Conservation (phyloP, 805 yeast species). For the Dipodascus albidus region DNA sequence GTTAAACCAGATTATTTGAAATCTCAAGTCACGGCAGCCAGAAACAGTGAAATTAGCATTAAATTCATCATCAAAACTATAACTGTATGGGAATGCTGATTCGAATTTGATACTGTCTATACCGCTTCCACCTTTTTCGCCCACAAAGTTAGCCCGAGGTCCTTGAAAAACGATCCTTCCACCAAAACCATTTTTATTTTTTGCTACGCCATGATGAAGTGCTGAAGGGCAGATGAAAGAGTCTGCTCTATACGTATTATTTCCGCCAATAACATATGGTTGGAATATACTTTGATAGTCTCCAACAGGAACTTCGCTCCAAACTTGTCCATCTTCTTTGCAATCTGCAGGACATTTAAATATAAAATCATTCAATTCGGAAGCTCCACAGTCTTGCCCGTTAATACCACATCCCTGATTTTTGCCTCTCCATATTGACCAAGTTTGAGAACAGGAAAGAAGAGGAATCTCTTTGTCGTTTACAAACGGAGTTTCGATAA, state of each 20-base stretch:
- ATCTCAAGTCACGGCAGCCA: constrained; percentile 64
- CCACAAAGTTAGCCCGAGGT: constrained; percentile 35
- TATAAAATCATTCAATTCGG: constrained; percentile 33
- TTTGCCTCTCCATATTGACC: constrained; percentile 57
- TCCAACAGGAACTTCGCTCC: constrained; percentile 67
- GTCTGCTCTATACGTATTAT: constrained; percentile 63
- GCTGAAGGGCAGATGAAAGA: constrained; percentile 88
- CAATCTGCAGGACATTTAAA: constrained; percentile 86
- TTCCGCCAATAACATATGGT: constrained; percentile 73
- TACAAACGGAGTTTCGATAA: constrained; percentile 15
- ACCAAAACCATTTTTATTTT: constrained; percentile 71
- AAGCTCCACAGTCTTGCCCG: constrained; percentile 47
- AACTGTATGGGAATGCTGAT: constrained; percentile 69
- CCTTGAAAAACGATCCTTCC: constrained; percentile 52
- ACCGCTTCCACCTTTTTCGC: constrained; percentile 39
- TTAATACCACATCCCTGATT: constrained; percentile 66
- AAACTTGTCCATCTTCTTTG: constrained; percentile 65
- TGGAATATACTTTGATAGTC: constrained; percentile 52
- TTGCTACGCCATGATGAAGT: constrained; percentile 69
- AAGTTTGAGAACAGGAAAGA: constrained; percentile 14
- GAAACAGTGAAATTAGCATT: constrained; percentile 28
- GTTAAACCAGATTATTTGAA: constrained; percentile 44
- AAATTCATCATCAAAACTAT: constrained; percentile 29
- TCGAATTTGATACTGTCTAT: constrained; percentile 46
- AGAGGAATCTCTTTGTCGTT: constrained; percentile 13